Evolutionary conservation across 768 basidiomycete genomes (phyloP), one percentile per base, ranked within the genome.

Genomic region (Boletus fagicola): DNA sequence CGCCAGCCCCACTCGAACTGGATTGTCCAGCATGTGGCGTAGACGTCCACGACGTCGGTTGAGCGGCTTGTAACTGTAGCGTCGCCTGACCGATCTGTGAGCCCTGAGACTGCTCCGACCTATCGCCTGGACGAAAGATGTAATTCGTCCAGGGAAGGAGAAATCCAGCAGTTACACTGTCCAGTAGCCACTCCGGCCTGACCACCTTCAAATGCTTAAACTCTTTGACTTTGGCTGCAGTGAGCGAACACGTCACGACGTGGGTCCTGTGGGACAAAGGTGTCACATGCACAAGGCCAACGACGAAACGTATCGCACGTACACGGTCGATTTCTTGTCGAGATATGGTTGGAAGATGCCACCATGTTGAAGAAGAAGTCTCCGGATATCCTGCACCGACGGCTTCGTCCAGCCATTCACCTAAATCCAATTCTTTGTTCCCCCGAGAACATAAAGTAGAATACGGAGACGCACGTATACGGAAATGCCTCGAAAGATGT

Each of bases 191-290:
- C 56, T 87, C 86, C 0, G 94, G 93, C 46, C 78, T 78, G 39
- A 89, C 94, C 16, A 98, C 88, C 69, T 94, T 97, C 88, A 96
- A 90, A 42, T 87, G 72, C 70, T 87, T 82, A 72, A 94, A 98
- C 65, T 96, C 94, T 22, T 83, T 83, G 44, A 93, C 81, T 74
- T 98, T 99, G 42, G 86, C 85, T 0, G 92, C 88, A 0, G 96
- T 98, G 44, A 99, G 80, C 33, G 91, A 89, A 61, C 88, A 89
- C 4, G 97, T 96, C 49, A 99, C 78, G 63, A 99, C 87, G 69
- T 97, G 94, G 0, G 94, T 96, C 31, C 91, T 92, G 65, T 11
- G 30, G 24, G 15, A 36, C 18, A 36, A 30, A 51, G 24, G 31
- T 53, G 31, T 53, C 43, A 64, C 55, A 18, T 52, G 28, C 4